phyloP scores from a whole-genome alignment of 306 rosid genomes.

The Trifolium subterraneum region DNA sequence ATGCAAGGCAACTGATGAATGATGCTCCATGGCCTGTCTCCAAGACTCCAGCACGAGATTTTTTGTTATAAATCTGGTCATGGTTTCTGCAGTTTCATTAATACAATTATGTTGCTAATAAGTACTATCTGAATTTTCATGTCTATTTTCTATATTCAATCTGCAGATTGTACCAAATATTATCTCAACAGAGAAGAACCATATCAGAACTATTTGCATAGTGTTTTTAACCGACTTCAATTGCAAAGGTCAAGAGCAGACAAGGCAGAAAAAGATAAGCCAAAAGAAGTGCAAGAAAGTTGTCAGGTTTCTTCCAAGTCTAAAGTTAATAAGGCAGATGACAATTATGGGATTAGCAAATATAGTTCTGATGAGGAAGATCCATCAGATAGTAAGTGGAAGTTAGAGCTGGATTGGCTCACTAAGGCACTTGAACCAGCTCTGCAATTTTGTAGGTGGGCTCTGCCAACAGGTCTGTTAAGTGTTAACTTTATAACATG shows the following conservation, averaged over 20 bases:
- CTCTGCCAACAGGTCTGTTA: slow-evolving; percentile 85
- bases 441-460: slow-evolving; percentile 85
- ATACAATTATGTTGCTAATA: slow-evolving; percentile 28
- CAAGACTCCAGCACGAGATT: slow-evolving; percentile 6
- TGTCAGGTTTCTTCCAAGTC: slow-evolving; percentile 49
- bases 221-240: slow-evolving; percentile 58
- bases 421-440: slow-evolving; percentile 90
- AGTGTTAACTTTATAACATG: slow-evolving; percentile 46
- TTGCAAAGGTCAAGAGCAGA: slow-evolving; percentile 56
- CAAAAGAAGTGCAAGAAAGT: slow-evolving; percentile 43
- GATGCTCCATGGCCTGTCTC: slow-evolving; percentile 20
- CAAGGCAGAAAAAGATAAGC: slow-evolving; percentile 53
- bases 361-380: slow-evolving; percentile 62
- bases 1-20: slow-evolving; percentile 11
- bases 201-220: slow-evolving; percentile 46
- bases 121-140: slow-evolving; percentile 20
- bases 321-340: slow-evolving; percentile 44
- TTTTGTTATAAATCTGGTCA: slow-evolving; percentile 26
- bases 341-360: slow-evolving; percentile 45
- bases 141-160: slow-evolving; percentile 8
- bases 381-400: slow-evolving; percentile 62
- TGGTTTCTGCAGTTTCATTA: not conserved
- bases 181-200: slow-evolving; percentile 54
- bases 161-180: slow-evolving; percentile 52
- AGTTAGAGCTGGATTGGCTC: slow-evolving; percentile 84